These are phyloP conservation scores for Tuber aestivum DNA, from an alignment of 495 filamentous ascomycete species.

Conservation along the genomic window DNA sequence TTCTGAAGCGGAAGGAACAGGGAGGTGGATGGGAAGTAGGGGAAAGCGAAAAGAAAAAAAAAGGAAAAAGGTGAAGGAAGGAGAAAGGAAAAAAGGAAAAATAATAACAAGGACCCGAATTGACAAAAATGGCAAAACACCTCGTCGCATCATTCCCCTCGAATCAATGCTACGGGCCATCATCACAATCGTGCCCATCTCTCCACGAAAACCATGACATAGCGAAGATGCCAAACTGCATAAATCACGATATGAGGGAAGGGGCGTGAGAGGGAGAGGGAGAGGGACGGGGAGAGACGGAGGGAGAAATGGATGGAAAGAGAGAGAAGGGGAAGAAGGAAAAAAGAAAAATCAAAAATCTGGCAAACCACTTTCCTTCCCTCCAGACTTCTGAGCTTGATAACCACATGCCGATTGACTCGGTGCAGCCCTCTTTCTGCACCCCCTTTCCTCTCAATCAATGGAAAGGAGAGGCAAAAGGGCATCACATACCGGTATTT, in stretches of 20 bases:
- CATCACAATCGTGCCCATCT: not conserved
- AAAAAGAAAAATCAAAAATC: too few relatives aligned
- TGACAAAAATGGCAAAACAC: not conserved
- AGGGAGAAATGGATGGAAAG: too few relatives aligned
- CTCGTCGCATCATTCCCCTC: slow-evolving; percentile 1
- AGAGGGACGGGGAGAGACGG: too few relatives aligned
- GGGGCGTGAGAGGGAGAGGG: not conserved
- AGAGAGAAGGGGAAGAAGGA: not conserved
- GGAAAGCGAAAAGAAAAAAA: not conserved
- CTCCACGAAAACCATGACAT: not conserved
- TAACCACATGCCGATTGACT: not conserved
- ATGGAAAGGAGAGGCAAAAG: not conserved
- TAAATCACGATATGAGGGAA: not conserved
- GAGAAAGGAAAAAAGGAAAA: not conserved
- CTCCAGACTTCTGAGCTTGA: not conserved
- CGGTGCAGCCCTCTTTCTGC: not conserved
- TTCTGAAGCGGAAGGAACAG: not conserved
- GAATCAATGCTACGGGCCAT: not conserved
- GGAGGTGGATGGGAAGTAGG: not conserved
- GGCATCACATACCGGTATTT: not conserved
- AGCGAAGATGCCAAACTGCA: not conserved
- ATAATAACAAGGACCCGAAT: not conserved
- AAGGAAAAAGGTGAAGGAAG: not conserved
- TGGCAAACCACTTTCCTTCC: not conserved
- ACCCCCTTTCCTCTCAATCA: not conserved